Evolutionary conservation across 73 alveolate genomes (phyloP).

Genomic region (Paramecium octaurelia): DNA sequence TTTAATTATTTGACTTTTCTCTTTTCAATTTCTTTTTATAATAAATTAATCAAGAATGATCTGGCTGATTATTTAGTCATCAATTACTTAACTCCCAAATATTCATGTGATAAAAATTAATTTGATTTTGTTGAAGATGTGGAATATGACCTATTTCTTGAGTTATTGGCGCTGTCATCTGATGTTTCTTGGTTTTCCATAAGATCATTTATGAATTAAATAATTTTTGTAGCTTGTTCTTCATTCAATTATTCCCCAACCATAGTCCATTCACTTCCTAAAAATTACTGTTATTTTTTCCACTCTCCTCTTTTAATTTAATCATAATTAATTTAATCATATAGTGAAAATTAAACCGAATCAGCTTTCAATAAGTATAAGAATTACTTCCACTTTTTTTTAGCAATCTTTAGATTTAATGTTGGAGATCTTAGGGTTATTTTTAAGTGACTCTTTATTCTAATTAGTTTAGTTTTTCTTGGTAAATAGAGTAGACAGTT

Average conservation of each 20-base stretch:
- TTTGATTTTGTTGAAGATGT: constrained; percentile 33
- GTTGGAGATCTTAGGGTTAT: background rate
- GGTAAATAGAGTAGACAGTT: background rate
- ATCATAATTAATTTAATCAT: background rate
- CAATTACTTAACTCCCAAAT: constrained; percentile 1
- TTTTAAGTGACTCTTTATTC: background rate
- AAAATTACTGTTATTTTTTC: background rate
- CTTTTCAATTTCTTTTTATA: constrained; percentile 1
- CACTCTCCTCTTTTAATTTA: background rate
- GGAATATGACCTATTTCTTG: constrained; percentile 19
- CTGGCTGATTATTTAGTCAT: background rate
- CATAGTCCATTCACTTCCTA: constrained; percentile 17
- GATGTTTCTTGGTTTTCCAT: background rate
- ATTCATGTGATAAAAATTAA: background rate
- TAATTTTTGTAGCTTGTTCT: background rate
- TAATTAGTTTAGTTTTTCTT: background rate
- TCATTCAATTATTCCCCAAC: background rate
- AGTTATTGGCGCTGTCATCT: background rate
- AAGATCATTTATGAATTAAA: background rate
- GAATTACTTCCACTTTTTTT: constrained; percentile 32
- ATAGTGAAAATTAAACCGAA: background rate
- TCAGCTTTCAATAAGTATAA: background rate
- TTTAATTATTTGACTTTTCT: background rate
- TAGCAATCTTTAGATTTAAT: background rate
- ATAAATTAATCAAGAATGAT: background rate